Evolutionary conservation across 2,329 filamentous ascomycete genomes (phyloP).

Genomic region (Aureobasidium sp.): DNA sequence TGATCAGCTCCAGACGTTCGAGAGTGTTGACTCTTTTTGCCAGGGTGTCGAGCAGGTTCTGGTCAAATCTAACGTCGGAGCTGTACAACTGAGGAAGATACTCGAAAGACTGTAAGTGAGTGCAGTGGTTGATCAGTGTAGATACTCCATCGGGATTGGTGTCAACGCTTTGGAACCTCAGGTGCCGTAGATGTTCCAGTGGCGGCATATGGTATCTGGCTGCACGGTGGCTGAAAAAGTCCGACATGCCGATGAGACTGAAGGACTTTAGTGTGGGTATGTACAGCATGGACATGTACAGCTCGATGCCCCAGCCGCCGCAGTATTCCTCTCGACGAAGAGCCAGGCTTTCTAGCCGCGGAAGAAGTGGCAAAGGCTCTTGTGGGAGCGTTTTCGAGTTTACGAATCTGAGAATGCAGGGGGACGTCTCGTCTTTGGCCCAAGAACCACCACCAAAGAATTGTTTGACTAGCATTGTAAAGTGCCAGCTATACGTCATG

Average conservation of each 20-base stretch:
- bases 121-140: neutral
- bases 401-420: neutral
- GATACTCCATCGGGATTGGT: neutral
- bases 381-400: neutral
- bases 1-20: neutral
- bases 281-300: neutral
- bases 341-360: neutral
- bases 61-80: neutral
- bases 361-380: neutral
- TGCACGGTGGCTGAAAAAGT: neutral
- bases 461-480: neutral
- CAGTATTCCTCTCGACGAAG: neutral
- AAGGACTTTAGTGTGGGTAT: neutral
- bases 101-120: neutral
- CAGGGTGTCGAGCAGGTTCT: neutral
- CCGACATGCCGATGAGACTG: neutral
- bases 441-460: neutral
- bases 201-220: neutral
- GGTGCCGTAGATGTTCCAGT: neutral
- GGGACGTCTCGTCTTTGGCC: neutral
- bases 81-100: no score
- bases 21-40: neutral
- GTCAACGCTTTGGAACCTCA: neutral
- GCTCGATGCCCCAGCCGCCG: neutral
- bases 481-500: neutral